These are phyloP conservation scores for Calonectria fujianensis DNA, from an alignment of 2,329 filamentous ascomycete genomes.

Conservation along the genomic window DNA sequence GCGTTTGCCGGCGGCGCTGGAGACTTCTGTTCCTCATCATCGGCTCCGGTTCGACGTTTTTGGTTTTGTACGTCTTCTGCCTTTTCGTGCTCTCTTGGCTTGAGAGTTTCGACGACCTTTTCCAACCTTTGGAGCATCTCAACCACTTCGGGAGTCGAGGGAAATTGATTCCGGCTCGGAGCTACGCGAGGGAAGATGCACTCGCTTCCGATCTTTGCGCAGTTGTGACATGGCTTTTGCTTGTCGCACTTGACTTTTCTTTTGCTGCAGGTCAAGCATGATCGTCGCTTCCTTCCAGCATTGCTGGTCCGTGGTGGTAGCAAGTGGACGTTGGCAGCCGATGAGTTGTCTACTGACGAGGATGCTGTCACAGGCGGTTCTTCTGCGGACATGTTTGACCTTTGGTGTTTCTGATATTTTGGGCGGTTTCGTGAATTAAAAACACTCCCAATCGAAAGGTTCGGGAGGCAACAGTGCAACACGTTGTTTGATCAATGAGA, in stretches of 20 bases:
- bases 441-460: not conserved
- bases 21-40: not conserved
- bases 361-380: not conserved
- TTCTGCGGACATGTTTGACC: not conserved
- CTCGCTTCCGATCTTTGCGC: conserved; percentile 36
- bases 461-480: not conserved
- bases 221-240: conserved; percentile 34
- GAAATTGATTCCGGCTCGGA: conserved; percentile 13
- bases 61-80: not conserved
- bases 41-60: not conserved
- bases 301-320: conserved; percentile 1
- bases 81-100: conserved; percentile 23
- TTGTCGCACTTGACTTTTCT: conserved; percentile 39
- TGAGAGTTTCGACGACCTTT: conserved; percentile 29
- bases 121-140: conserved; percentile 36
- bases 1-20: not conserved
- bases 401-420: not conserved
- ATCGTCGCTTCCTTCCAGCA: not conserved
- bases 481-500: not conserved
- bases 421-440: not conserved
- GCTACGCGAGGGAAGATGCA: conserved; percentile 29
- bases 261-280: conserved; percentile 25
- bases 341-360: not conserved
- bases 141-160: conserved; percentile 27
- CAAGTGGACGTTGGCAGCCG: no score